A percentile compares a stretch with the other conserved stretches of the same genome.
phyloP scores from a whole-genome alignment of 805 yeast genomes.

The Candida koratica region DNA sequence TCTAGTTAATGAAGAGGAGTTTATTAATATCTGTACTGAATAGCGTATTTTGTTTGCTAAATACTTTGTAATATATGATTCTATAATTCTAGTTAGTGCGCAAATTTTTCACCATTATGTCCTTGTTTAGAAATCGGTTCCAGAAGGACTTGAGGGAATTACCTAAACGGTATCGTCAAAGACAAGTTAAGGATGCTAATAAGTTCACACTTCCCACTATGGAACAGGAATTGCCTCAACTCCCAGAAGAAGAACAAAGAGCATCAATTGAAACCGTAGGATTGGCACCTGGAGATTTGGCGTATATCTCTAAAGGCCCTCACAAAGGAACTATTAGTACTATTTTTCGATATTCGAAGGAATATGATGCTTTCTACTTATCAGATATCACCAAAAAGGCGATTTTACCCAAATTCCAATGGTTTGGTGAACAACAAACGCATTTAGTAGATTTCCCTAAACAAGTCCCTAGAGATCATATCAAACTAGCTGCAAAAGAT shows the following conservation, averaged over 20 bases:
- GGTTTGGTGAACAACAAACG: conserved; percentile 68
- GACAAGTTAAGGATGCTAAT: conserved; percentile 19
- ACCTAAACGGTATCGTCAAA: conserved; percentile 30
- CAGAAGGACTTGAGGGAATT: conserved; percentile 32
- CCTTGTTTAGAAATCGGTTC: conserved; percentile 18
- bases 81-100: background rate
- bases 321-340: conserved; percentile 72
- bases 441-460: conserved; percentile 70
- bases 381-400: conserved; percentile 65
- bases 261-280: conserved; percentile 52
- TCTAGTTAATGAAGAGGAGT: conserved; percentile 76
- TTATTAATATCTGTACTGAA: conserved; percentile 83
- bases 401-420: conserved; percentile 66
- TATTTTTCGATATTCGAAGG: conserved; percentile 55
- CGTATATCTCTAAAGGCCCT: conserved; percentile 65
- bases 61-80: background rate
- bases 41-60: conserved; percentile 10
- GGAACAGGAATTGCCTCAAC: conserved; percentile 19
- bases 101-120: conserved; percentile 10
- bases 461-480: conserved; percentile 53
- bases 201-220: conserved; percentile 35
- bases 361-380: conserved; percentile 59
- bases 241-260: conserved; percentile 31
- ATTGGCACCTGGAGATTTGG: conserved; percentile 72
- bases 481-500: conserved; percentile 76